phyloP scores from a whole-genome alignment of 768 basidiomycete genomes.

The Boletus rubroflammeus region DNA sequence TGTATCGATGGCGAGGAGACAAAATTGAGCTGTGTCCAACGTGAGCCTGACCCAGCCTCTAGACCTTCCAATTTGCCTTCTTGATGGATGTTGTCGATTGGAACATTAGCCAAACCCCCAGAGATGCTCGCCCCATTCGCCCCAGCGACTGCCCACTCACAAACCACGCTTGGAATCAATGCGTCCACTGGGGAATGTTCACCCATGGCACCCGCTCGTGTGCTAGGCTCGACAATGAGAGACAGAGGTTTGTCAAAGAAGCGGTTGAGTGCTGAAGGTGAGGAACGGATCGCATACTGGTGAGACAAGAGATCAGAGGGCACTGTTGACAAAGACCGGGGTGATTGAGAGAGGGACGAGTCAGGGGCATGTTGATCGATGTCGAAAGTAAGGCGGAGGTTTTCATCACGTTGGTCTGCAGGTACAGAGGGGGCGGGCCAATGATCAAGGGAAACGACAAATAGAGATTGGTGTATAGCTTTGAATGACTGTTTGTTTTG shows the following conservation, averaged over 20 bases:
- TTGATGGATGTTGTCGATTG: slow-evolving; percentile 7
- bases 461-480: slow-evolving; percentile 68
- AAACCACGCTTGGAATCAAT: slow-evolving; percentile 80
- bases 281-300: slow-evolving; percentile 67
- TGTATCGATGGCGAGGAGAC: slow-evolving; percentile 57
- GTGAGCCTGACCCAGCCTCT: slow-evolving; percentile 15
- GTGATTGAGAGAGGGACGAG: slow-evolving; percentile 4
- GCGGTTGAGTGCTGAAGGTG: slow-evolving; percentile 66
- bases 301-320: slow-evolving; percentile 58
- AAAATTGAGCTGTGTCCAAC: slow-evolving; percentile 73
- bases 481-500: slow-evolving; percentile 58
- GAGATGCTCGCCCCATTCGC: slow-evolving; percentile 23
- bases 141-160: slow-evolving; percentile 68
- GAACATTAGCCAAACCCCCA: slow-evolving; percentile 51
- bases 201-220: slow-evolving; percentile 81
- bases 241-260: slow-evolving; percentile 90
- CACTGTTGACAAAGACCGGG: slow-evolving; percentile 2
- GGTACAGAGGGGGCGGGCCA: slow-evolving; percentile 42
- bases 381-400: slow-evolving; percentile 36
- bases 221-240: slow-evolving; percentile 79
- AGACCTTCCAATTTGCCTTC: slow-evolving; percentile 2
- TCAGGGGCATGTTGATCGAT: slow-evolving; percentile 10
- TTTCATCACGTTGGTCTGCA: slow-evolving; percentile 14
- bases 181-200: slow-evolving; percentile 93
- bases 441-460: slow-evolving; percentile 79